Base-by-base conservation (phyloP, 768 basidiomycete species). In the Kwoniella shandongensis region DNA sequence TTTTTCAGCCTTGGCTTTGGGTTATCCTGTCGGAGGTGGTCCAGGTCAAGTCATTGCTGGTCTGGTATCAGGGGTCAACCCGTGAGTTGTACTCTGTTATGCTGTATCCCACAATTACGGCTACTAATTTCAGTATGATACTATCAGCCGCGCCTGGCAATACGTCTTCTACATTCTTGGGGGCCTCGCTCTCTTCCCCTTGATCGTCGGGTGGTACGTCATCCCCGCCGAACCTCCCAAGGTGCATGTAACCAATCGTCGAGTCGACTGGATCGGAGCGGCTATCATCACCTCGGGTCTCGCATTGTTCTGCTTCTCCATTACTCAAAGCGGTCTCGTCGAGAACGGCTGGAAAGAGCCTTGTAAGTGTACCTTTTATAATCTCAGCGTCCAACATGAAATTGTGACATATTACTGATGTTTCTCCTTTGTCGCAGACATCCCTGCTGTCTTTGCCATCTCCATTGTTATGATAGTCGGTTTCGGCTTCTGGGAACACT, bases 1-100 rank as follows among this genome's bases (percentile, higher is more conserved):
- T 0, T 92, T 93, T 59, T 83, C 91, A 0, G 85, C 86, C 0
- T 91, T 91, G 57, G 81, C 86, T 0, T 85, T 88, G 0, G 91
- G 91, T 18, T 88, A 85, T 1, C 90, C 91, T 0, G 66, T 92
- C 2, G 90, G 91, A 0, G 85, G 81, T 0, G 86, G 83, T 0
- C 77, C 89, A 6, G 89, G 89, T 0, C 79, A 78, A 35, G 77
- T 84, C 0, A 52, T 89, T 1, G 89, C 89, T 15, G 88, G 87
- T 12, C 77, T 85, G 1, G 74, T 89, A 1, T 46, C 56, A 8
- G 50, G 56, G 4, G 46, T 51, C 30, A 51, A 40, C 49, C 32
- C 38, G 56, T 58, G 29, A 51, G 56, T 42, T 1, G 13, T 25
- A 20, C 25, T 17, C 40, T 23, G 22, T 18, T 6, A 23, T 23